Base-by-base conservation (phyloP, 106 monocot genomes). In the Acanthochlamys bracteata region DNA sequence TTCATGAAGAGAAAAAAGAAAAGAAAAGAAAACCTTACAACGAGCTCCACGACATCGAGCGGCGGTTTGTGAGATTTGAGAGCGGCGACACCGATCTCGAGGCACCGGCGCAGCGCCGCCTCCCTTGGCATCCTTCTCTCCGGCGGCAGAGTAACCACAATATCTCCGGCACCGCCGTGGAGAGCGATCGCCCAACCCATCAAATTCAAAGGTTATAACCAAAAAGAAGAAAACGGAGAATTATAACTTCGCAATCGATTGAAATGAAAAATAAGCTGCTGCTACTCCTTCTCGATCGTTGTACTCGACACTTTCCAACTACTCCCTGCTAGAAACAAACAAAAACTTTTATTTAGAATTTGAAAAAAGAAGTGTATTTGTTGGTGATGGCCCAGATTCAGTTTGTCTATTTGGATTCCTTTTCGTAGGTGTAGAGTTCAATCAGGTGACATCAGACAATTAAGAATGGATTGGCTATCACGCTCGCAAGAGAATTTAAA, bases 171-270 rank as follows among this genome's bases (percentile, higher is more conserved):
- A 3, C 95, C 95, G 21, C 95, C 95, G 62, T 96, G 95, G 47
- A 96, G 63, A n/a, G 90, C 95, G n/a, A 96, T 82, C 53, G 90
- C 87, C 95, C 95, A 96, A 4, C 95, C 90, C 79, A 86, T 86
- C 66, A 58, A 8, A 6, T 17, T 17, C 10, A 6, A 19, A 16
- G 11, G 53, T 16, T 16, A 54, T 54, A 6, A 19, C 53, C 7
- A 17, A 54, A 19, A 7, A 10, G 4, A 19, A 10, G 6, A 6
- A 10, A 54, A 54, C 53, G n/a, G n/a, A n/a, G n/a, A n/a, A 16
- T 54, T 54, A 17, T 54, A 10, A 16, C 53, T 10, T 54, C 7
- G 45, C 45, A 46, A 8, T 46, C 14, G 14, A 10, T 46, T 6
- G 11, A 54, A 10, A 19, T 54, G 19, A n/a, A n/a, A n/a, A n/a